Evolutionary conservation across 805 yeast genomes (phyloP), one percentile per base, ranked within the genome.

Genomic region (Lipomyces anomalus): DNA sequence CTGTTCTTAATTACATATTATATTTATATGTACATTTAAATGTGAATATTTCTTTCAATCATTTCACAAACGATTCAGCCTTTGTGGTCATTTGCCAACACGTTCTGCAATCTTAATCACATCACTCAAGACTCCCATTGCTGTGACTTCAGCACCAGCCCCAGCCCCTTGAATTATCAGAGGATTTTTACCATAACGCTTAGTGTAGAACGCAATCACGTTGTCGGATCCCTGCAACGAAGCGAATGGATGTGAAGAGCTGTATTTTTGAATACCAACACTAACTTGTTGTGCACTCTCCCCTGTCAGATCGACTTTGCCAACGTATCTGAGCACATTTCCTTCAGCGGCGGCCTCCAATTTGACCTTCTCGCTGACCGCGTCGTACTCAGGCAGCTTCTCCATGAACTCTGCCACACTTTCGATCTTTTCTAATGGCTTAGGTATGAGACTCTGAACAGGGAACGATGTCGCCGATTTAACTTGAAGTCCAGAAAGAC

Each of bases 81-180:
- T 13, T 26, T 9, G 9, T 7, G 21, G 16, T 34, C 13, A 50
- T 23, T 40, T 48, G n/a, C 52, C 47, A 6, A 86, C 67, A 72
- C 95, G 80, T 70, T 89, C 88, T 36, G 94, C 95, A 58, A 87
- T 81, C 73, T 87, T 92, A 63, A 92, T 76, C 30, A 85, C 81
- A 65, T 92, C 99, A 43, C 94, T 95, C 56, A 92, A 75, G 36
- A 92, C 97, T 67, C 98, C 99, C 58, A 82, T 81, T 48, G 85
- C 84, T 26, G 84, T 79, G 38, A 80, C 85, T 16, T 70, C 84
- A 38, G 80, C 81, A 61, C 94, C 92, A 59, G 95, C 78, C 52
- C 95, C 99, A 26, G 99, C 98, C 69, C 99, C 99, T 74, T 92
- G 98, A 59, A 92, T 76, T 52, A 92, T 82, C 64, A 92, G 74